Base-by-base conservation (phyloP, 2,329 filamentous ascomycete species). In the Aplosporella prunicola region DNA sequence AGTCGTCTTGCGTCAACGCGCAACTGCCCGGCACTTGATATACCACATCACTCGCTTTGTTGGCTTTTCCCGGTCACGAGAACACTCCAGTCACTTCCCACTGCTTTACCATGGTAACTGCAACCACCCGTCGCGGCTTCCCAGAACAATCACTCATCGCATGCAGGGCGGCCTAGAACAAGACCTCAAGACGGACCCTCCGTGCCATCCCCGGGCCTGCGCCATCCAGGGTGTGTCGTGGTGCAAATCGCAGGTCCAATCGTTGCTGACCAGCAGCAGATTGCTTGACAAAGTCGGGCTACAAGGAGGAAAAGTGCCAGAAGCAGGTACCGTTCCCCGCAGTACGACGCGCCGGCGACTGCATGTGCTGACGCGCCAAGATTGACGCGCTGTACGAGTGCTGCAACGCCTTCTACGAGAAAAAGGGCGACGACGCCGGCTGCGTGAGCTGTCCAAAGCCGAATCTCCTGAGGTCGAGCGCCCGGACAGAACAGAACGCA, bases 381-480 rank as follows among this genome's bases (percentile, higher is more conserved):
- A 74, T 98, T 40, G 80, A 89, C 56, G 84, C 86, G 3, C 67
- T 98, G 16, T 98, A 96, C 61, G 81, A 91, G 49, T 98, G 91
- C 63, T 98, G 91, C 61, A 79, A 88, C 52, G 73, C 76, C 9
- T 94, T 96, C 57, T 96, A 98, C 62, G 66, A 80, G 50, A 71
- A 74, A 40, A 74, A 83, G 42, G 88, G 91, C 11, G 80, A 93
- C 39, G 64, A 77, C 16, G 87, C 84, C 20, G 77, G 71, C 27
- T 82, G 81, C 2, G 76, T 79, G 14, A 91, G 84, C 64, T 98
- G 91, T 55, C 91, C 91, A 0, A 89, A 89, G 56, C 75, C 84
- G 6, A 74, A 70, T 47, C 66, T 95, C 40, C 66, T 98, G 40
- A 76, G 76, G 57, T 67, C 22, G 49, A 11, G 40, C 28, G 14